Conservation (phyloP, 23 red algal species). For the Gracilaria vermiculophylla region DNA sequence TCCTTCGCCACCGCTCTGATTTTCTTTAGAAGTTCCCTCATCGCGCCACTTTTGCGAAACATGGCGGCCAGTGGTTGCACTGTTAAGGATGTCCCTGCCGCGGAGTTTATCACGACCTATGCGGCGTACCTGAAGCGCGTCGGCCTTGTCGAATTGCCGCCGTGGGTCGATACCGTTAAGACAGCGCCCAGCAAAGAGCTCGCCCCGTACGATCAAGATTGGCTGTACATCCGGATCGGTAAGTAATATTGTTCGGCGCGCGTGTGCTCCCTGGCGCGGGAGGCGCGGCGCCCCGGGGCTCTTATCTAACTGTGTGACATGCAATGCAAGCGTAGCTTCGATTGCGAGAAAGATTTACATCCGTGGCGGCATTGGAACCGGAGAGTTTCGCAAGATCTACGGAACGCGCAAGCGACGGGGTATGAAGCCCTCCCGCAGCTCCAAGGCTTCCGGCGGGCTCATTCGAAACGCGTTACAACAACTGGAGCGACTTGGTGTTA, state of each 20-base stretch:
- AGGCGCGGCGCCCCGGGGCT: background rate
- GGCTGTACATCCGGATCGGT: conserved; percentile 93
- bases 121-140: conserved; percentile 85
- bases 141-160: conserved; percentile 76
- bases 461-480: conserved; percentile 92
- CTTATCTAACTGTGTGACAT: too few relatives aligned
- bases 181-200: conserved; percentile 89
- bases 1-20: too few relatives aligned
- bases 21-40: too few relatives aligned
- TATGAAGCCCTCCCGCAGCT: conserved; percentile 80
- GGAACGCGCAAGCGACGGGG: conserved; percentile 80
- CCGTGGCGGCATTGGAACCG: conserved; percentile 77
- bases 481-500: conserved; percentile 85
- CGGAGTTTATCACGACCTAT: conserved; percentile 86
- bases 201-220: conserved; percentile 94
- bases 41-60: background rate
- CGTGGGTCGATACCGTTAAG: conserved; percentile 93
- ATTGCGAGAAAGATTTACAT: conserved; percentile 93
- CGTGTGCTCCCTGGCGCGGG: background rate
- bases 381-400: conserved; percentile 87
- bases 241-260: too few relatives aligned
- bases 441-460: conserved; percentile 71
- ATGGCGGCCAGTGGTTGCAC: conserved; percentile 63
- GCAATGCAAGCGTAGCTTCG: conserved; percentile 42
- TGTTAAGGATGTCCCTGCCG: conserved; percentile 94